phyloP scores from a whole-genome alignment of 176 grass and related monocot species.

The Microstegium vimineum region DNA sequence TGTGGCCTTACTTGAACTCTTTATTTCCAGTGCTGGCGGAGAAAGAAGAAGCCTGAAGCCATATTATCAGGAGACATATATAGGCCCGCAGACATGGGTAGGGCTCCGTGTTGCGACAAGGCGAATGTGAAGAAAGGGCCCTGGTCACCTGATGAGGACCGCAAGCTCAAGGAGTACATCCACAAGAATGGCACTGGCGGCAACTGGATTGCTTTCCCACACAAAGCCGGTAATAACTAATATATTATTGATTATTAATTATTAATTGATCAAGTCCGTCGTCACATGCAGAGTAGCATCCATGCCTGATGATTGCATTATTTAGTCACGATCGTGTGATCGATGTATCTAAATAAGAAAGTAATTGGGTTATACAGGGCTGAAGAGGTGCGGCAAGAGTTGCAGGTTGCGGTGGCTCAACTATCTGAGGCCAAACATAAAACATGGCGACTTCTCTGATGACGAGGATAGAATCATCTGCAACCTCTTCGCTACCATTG shows the following conservation, averaged over 20 bases:
- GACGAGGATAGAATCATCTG: constrained; percentile 29
- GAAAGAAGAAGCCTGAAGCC: not conserved
- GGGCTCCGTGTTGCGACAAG: constrained; percentile 82
- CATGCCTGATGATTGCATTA: not conserved
- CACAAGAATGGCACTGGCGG: constrained; percentile 60
- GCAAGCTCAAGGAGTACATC: constrained; percentile 77
- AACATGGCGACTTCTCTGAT: constrained; percentile 11
- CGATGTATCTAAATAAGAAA: no score
- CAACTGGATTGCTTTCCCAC: constrained; percentile 57
- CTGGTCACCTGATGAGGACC: constrained; percentile 78
- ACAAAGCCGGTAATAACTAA: constrained; percentile 24
- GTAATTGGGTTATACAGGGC: no score
- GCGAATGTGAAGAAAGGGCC: constrained; percentile 78
- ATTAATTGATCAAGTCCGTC: not conserved
- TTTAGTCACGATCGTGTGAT: not conserved
- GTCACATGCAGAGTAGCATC: not conserved
- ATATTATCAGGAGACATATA: not conserved
- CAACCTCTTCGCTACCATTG: constrained; percentile 58
- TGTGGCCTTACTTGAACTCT: not conserved
- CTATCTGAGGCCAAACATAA: constrained; percentile 43
- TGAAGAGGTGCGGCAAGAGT: constrained; percentile 79
- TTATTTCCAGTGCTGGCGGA: not conserved
- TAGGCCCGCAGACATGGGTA: constrained; percentile 39
- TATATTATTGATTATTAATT: no score
- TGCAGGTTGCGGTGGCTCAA: constrained; percentile 87